Evolutionary conservation across 768 basidiomycete genomes (phyloP).

Genomic region (Scleroderma bovista): DNA sequence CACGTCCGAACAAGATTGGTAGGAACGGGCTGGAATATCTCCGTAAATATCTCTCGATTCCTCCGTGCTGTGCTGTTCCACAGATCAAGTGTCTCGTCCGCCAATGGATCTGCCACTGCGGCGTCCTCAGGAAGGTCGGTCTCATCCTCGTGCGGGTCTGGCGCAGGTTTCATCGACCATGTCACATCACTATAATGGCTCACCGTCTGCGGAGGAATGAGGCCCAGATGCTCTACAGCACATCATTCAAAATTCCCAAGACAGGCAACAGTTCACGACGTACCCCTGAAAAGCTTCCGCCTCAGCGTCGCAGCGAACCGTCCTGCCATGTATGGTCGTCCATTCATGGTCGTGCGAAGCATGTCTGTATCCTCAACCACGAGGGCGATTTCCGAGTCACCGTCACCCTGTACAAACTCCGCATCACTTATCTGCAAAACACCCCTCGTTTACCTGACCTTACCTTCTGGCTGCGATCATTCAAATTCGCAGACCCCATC

Average conservation of each 20-base stretch:
- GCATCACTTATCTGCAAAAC: slow-evolving; percentile 1
- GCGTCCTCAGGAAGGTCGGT: slow-evolving; percentile 51
- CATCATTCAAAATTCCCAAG: slow-evolving; percentile 2
- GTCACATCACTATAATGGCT: slow-evolving; percentile 37
- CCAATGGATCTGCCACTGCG: slow-evolving; percentile 74
- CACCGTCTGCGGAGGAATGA: slow-evolving; percentile 66
- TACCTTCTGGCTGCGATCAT: slow-evolving; percentile 80
- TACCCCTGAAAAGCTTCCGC: slow-evolving; percentile 78
- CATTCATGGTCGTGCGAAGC: slow-evolving; percentile 74
- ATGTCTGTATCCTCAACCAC: slow-evolving; percentile 86
- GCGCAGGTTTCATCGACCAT: slow-evolving; percentile 77
- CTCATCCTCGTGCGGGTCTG: slow-evolving; percentile 64
- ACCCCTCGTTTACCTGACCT: not conserved
- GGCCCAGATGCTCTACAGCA: slow-evolving; percentile 73
- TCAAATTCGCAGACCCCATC: slow-evolving; percentile 94
- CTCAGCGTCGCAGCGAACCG: slow-evolving; percentile 83
- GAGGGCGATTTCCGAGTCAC: slow-evolving; percentile 91
- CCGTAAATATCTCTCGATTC: slow-evolving; percentile 84
- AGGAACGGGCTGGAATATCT: slow-evolving; percentile 83
- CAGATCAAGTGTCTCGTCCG: slow-evolving; percentile 50
- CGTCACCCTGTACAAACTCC: slow-evolving; percentile 58
- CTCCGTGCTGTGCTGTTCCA: slow-evolving; percentile 67
- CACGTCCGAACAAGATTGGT: slow-evolving; percentile 77
- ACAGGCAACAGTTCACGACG: slow-evolving; percentile 8
- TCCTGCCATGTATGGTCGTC: slow-evolving; percentile 60